These are phyloP conservation scores for Talaromyces sp. DNA, from an alignment of 2,329 filamentous ascomycete genomes.

Conservation along the genomic window DNA sequence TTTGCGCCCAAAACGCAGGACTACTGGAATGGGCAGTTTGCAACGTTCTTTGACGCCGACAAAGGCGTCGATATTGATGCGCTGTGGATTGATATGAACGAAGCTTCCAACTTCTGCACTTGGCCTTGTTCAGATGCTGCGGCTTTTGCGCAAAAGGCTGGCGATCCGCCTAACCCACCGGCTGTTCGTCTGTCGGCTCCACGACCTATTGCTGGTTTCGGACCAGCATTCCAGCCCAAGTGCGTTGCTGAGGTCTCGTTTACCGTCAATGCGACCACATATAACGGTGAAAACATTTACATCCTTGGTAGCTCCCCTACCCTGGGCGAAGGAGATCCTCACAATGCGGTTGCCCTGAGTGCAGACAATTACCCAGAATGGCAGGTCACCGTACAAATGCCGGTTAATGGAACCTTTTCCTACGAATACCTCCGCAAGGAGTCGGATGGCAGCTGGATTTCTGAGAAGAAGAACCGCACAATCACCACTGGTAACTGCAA, in stretches of 20 bases:
- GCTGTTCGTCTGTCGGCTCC: slow-evolving; percentile 61
- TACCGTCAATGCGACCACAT: slow-evolving; percentile 6
- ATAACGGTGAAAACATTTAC: slow-evolving; percentile 8
- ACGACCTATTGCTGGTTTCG: slow-evolving; percentile 63
- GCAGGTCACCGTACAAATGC: slow-evolving; percentile 11
- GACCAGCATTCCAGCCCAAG: slow-evolving; percentile 60
- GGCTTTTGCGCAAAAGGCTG: slow-evolving; percentile 43
- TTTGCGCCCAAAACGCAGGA: slow-evolving; percentile 59
- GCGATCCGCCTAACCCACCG: slow-evolving; percentile 55
- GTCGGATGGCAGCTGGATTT: slow-evolving; percentile 11
- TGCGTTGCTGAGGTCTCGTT: slow-evolving; percentile 8
- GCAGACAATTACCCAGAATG: slow-evolving; percentile 11
- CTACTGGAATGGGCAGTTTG: slow-evolving; percentile 69
- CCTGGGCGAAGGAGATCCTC: slow-evolving; percentile 2
- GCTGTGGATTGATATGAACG: slow-evolving; percentile 71
- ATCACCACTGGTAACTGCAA: slow-evolving; percentile 11
- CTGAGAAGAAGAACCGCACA: slow-evolving; percentile 9
- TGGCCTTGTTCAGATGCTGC: slow-evolving; percentile 53
- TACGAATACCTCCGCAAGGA: slow-evolving; percentile 13
- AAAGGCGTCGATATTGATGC: slow-evolving; percentile 70
- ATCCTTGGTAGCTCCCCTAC: slow-evolving; percentile 9
- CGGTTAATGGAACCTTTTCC: slow-evolving; percentile 10
- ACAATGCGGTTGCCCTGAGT: slow-evolving; percentile 2
- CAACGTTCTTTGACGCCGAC: slow-evolving; percentile 57
- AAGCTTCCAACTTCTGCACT: slow-evolving; percentile 50